Percentiles rank a stretch among this genome's conserved stretches.
phyloP scores from a whole-genome alignment of 257 asterid species.

The Plantago elongata region DNA sequence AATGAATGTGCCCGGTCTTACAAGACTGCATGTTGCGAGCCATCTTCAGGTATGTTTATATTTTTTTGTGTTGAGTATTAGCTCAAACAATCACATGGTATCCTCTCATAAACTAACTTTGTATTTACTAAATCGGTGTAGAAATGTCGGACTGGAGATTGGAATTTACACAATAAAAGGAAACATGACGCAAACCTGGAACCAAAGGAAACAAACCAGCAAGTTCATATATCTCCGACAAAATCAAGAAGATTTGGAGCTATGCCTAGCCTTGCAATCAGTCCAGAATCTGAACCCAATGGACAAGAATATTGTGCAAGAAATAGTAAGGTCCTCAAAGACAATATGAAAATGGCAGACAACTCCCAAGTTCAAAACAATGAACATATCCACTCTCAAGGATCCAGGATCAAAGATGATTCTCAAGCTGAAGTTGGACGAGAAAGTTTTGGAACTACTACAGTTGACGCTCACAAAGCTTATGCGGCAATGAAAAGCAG shows the following conservation, averaged over 20 bases:
- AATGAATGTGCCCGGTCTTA: conserved; percentile 37
- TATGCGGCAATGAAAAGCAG: no score
- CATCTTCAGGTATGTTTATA: conserved; percentile 30
- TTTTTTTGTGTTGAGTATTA: no score
- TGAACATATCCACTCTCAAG: background rate
- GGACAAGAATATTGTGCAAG: background rate
- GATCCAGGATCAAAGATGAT: no score
- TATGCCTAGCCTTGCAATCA: background rate
- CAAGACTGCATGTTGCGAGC: conserved; percentile 39
- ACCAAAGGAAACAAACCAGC: background rate
- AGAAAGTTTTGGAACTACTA: no score
- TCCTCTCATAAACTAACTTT: background rate
- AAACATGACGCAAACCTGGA: background rate
- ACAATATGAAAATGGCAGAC: background rate
- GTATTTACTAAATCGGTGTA: background rate
- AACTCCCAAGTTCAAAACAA: background rate
- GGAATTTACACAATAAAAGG: conserved; percentile 10
- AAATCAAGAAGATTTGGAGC: conserved; percentile 5
- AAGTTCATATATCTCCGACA: background rate
- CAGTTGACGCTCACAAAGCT: no score
- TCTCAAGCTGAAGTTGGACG: no score
- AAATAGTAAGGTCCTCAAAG: background rate
- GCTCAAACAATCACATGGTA: no score
- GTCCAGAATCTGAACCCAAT: background rate
- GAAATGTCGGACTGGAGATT: conserved; percentile 29